A percentile compares a stretch with the other conserved stretches of the same genome.
phyloP scores from a whole-genome alignment of 108 stramenopile species.

The Discostella stelligeroides region DNA sequence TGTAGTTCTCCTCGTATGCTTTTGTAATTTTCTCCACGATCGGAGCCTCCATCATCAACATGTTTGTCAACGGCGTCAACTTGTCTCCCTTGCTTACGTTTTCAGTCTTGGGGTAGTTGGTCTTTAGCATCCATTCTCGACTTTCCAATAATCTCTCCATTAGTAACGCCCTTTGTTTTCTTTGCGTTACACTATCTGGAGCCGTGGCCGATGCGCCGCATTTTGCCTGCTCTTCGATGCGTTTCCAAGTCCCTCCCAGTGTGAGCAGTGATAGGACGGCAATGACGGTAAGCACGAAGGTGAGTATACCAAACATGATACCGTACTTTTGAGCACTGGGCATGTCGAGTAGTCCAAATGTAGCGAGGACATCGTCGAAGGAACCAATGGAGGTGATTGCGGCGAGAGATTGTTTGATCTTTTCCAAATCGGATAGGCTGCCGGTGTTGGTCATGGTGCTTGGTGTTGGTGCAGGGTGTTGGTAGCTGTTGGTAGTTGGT shows the following conservation, averaged over 20 bases:
- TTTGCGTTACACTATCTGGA: constrained; percentile 52
- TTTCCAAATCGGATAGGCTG: constrained; percentile 38
- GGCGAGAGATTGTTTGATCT: constrained; percentile 37
- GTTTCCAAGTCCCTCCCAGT: constrained; percentile 75
- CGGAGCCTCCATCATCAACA: constrained; percentile 40
- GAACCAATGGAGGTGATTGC: constrained; percentile 33
- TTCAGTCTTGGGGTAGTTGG: constrained; percentile 47
- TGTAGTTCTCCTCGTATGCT: constrained; percentile 69
- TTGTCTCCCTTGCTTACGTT: constrained; percentile 9
- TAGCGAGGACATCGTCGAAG: constrained; percentile 62
- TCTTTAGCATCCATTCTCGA: constrained; percentile 63
- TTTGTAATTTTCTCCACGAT: constrained; percentile 26
- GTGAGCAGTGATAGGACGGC: constrained; percentile 66
- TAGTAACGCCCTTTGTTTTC: constrained; percentile 65
- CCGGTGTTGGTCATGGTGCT: background rate
- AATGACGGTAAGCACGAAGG: constrained; percentile 66
- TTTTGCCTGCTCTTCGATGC: constrained; percentile 70
- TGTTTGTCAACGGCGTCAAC: constrained; percentile 34
- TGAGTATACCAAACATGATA: constrained; percentile 76
- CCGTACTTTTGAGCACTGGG: constrained; percentile 83
- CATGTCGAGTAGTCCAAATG: constrained; percentile 71
- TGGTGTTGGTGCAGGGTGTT: background rate
- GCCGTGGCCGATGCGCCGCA: constrained; percentile 56
- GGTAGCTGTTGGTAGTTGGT: too few relatives aligned
- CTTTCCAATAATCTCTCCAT: constrained; percentile 74